Base-by-base conservation (phyloP, 192 early-diverging fungal genomes). In the Gonapodya sp. region DNA sequence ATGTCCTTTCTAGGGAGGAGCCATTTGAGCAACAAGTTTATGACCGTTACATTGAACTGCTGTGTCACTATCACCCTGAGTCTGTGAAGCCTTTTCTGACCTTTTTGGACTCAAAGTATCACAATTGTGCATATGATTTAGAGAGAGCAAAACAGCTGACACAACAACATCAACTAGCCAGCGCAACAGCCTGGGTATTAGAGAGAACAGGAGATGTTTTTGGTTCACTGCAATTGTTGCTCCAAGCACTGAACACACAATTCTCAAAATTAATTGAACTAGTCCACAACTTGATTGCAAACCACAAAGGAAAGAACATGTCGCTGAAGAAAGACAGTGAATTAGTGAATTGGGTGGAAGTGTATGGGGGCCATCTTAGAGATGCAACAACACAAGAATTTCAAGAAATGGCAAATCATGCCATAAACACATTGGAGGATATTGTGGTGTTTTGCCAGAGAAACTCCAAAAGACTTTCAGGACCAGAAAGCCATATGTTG, bases 1-100 rank as follows among this genome's bases (percentile, higher is more conserved):
- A n/a, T n/a, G 8, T 64, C 24, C 46, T 64, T 64, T 64, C 46
- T 16, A 34, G 31, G 16, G 75, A 33, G 34, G 30, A 34, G 31
- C 18, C 31, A 16, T 34, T 77, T 18, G 30, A 77, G 30, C 8
- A 16, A 33, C 30, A 16, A 34, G 8, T 77, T 16, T 77, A 32
- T 33, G 75, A 77, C 18, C 30, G 75, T 32, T 77, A 77, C 75
- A 77, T 77, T 34, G 75, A 77, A 32, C 31, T 77, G 31, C 18
- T 77, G 8, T 77, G 75, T 31, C 75, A 34, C 18, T 77, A 31
- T 34, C 18, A 77, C 2, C 75, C 75, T 8, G 16, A 16, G 2
- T 2, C 75, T 34, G 75, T 77, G 46, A 64, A 64, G 46, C 46
- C 46, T 64, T 64, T 64, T 24, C 46, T 64, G 8, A 24, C 24